A percentile compares a stretch with the other conserved stretches of the same genome.
Evolutionary conservation across 345 rosid genomes (phyloP).

Genomic region (Odontarrhena argentea): DNA sequence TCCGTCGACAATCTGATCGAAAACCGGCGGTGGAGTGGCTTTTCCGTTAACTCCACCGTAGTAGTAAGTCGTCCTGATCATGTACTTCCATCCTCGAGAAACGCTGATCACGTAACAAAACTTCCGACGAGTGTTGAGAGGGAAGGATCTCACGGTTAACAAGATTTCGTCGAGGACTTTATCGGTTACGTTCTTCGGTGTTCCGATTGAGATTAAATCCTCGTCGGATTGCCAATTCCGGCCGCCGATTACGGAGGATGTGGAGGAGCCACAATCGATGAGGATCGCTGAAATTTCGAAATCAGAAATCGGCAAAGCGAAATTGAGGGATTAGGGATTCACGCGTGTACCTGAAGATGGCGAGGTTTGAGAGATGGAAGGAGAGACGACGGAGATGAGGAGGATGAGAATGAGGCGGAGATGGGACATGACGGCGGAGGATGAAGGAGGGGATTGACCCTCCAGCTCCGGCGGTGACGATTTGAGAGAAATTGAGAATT

Average conservation of each 20-base stretch:
- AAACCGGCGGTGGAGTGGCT: constrained; percentile 63
- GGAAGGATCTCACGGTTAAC: constrained; percentile 84
- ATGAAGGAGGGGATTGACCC: constrained; percentile 57
- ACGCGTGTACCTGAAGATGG: constrained; percentile 44
- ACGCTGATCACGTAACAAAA: constrained; percentile 66
- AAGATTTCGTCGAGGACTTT: constrained; percentile 41
- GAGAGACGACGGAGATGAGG: constrained; percentile 42
- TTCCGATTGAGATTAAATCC: constrained; percentile 50
- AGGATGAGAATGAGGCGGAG: constrained; percentile 33
- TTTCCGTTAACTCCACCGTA: constrained; percentile 81
- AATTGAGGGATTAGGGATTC: not conserved
- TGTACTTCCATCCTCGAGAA: constrained; percentile 61
- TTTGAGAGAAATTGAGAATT: constrained; percentile 50
- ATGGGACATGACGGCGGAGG: constrained; percentile 40
- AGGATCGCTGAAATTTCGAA: constrained; percentile 45
- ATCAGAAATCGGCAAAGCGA: not conserved
- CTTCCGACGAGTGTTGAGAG: constrained; percentile 50
- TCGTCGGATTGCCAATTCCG: constrained; percentile 66
- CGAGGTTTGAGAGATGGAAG: constrained; percentile 50
- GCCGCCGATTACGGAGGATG: constrained; percentile 45
- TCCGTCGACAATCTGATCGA: constrained; percentile 93
- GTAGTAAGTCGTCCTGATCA: constrained; percentile 73
- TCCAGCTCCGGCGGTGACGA: constrained; percentile 43
- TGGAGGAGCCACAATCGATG: constrained; percentile 75
- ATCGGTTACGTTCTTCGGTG: constrained; percentile 48